Evolutionary conservation across 306 rosid genomes (phyloP), one percentile per base, ranked within the genome.

Genomic region (Cicer bijugum): DNA sequence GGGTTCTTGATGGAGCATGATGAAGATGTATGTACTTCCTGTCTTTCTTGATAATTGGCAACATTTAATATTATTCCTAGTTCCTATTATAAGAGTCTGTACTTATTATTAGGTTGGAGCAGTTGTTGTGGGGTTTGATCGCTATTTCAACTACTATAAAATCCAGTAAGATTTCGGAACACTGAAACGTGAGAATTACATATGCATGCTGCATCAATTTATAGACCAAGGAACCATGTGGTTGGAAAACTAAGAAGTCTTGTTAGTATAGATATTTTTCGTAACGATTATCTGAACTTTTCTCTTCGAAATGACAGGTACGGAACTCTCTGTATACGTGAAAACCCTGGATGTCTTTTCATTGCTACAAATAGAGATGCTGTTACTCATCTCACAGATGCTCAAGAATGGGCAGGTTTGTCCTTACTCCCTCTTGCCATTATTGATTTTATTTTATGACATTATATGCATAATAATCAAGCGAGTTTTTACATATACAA

Each of bases 321-420:
- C 69, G 97, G 92, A 69, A 94, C 97, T 74, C 97, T 94, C 48
- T 94, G 99, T 75, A 86, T 94, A 64, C 93, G 96, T 28, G 99
- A 91, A 88, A 94, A 94, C 84, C 99, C 99, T n/a, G 97, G 96
- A 60, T 91, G 99, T 76, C 93, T 94, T 70, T 94, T 94, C 90
- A 86, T 94, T 78, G 99, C 99, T 70, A 94, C 99, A 38, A 94
- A 94, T 79, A 88, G 91, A 47, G 99, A 94, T 84, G 99, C 99
- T 71, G 99, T 94, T 71, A 94, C 99, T 76, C 99, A 94, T 88
- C 96, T 94, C 71, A 94, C 97, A 35, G 99, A 94, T 81, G 97
- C 97, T 78, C 99, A 94, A 82, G 99, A 94, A 89, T 94, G 99
- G 99, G 99, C 99, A 78, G 97, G 99, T 94, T 78, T 50, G 63